phyloP scores from a whole-genome alignment of 1,139 yeast genomes.

The Protomyces inouyei region DNA sequence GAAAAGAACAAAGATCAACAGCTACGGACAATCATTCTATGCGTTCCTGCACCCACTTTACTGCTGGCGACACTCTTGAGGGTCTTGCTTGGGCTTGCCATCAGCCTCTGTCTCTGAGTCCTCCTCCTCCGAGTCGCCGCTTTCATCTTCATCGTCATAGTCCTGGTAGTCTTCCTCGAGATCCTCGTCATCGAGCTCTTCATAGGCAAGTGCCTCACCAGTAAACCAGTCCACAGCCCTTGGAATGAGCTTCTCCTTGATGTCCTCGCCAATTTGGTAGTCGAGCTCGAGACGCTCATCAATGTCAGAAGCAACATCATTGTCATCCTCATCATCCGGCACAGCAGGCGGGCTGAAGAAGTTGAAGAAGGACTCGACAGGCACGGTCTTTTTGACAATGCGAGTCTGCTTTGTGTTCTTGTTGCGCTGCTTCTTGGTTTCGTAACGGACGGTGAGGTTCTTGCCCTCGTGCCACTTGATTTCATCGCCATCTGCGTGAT shows the following conservation, averaged over 20 bases:
- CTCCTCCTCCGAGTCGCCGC: slow-evolving; percentile 37
- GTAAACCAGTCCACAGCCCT: slow-evolving; percentile 98
- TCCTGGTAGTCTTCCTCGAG: slow-evolving; percentile 59
- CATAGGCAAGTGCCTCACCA: slow-evolving; percentile 77
- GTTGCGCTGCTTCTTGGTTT: slow-evolving; percentile 96
- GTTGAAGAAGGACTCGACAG: slow-evolving; percentile 88
- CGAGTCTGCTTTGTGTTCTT: slow-evolving; percentile 96
- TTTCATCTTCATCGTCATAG: slow-evolving; percentile 44
- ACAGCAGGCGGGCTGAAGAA: slow-evolving; percentile 92
- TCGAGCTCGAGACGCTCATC: slow-evolving; percentile 86
- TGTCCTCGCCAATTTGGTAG: slow-evolving; percentile 92
- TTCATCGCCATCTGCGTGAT: slow-evolving; percentile 88
- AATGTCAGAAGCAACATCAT: slow-evolving; percentile 48
- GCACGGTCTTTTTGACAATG: slow-evolving; percentile 89
- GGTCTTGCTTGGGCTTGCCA: slow-evolving; percentile 52
- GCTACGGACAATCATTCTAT: not conserved
- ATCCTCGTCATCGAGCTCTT: slow-evolving; percentile 43
- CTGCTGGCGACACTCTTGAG: slow-evolving; percentile 83
- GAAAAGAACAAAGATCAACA: not conserved
- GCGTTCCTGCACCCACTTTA: slow-evolving; percentile 31
- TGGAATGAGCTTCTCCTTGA: slow-evolving; percentile 91
- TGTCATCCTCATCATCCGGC: slow-evolving; percentile 52
- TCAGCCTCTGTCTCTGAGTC: slow-evolving; percentile 40
- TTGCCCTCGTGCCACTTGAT: slow-evolving; percentile 80
- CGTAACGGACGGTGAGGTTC: slow-evolving; percentile 80